Conservation (phyloP, 1,284 basidiomycete genomes). For the Cutaneotrichosporon cyanovorans region DNA sequence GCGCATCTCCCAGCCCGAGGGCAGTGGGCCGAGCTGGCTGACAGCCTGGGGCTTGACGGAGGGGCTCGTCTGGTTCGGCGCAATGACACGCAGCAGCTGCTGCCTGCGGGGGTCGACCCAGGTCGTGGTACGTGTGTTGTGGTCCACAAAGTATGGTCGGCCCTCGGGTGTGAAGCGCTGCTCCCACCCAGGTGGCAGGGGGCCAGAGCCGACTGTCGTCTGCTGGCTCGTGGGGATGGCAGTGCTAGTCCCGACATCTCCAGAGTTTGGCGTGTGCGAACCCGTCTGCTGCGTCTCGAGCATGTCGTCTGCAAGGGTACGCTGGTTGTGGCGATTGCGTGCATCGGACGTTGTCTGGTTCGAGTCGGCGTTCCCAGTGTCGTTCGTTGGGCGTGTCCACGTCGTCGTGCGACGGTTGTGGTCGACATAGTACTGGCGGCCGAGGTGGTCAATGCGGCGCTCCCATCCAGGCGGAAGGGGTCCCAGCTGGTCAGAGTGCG, state of each 20-base stretch:
- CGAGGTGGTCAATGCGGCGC: conserved; percentile 77
- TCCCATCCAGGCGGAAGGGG: conserved; percentile 91
- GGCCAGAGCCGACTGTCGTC: conserved; percentile 72
- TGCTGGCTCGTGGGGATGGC: conserved; percentile 44
- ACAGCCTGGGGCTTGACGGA: conserved; percentile 71
- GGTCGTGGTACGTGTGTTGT: conserved; percentile 91
- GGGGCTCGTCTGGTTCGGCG: conserved; percentile 69
- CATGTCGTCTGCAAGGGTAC: conserved; percentile 70
- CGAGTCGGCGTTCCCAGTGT: conserved; percentile 42
- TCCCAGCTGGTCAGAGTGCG: conserved; percentile 65
- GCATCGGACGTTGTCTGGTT: conserved; percentile 57
- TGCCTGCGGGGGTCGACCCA: conserved; percentile 95
- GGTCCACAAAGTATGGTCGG: conserved; percentile 93
- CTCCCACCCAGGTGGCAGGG: conserved; percentile 93
- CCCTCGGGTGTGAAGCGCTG: conserved; percentile 97
- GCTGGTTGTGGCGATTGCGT: conserved; percentile 66
- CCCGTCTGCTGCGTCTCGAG: conserved; percentile 51
- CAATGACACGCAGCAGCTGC: conserved; percentile 77
- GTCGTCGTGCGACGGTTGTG: conserved; percentile 92
- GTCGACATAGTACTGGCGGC: conserved; percentile 86
- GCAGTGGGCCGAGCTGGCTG: conserved; percentile 85
- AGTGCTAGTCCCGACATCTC: not conserved
- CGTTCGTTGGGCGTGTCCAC: conserved; percentile 64
- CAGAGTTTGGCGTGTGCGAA: conserved; percentile 18
- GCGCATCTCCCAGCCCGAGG: conserved; percentile 97